These are phyloP conservation scores for Cercospora sesami DNA, from an alignment of 2,329 filamentous ascomycete genomes.

Conservation along the genomic window DNA sequence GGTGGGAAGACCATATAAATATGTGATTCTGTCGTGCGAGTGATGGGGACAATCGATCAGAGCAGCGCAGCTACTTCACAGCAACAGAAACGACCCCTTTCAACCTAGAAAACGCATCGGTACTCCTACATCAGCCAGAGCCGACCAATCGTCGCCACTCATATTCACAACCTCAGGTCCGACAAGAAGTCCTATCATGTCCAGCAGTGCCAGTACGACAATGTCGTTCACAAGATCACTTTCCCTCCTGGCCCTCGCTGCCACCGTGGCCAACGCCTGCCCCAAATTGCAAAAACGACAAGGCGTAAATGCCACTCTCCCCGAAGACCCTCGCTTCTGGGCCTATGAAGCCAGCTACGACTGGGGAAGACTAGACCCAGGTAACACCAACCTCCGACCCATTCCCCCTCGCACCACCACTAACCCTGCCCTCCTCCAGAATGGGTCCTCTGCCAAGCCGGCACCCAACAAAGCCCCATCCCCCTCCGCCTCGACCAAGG, in stretches of 20 bases:
- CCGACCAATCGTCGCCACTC: not conserved
- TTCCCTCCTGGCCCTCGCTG: not conserved
- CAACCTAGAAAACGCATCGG: not conserved
- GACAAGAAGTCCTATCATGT: not conserved
- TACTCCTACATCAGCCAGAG: not conserved
- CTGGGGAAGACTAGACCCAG: slow-evolving; percentile 26
- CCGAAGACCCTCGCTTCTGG: slow-evolving; percentile 23
- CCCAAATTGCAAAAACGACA: slow-evolving; percentile 19
- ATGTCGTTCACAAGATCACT: slow-evolving; percentile 8
- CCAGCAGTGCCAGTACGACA: not conserved
- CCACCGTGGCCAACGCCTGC: slow-evolving; percentile 10
- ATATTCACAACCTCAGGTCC: not conserved
- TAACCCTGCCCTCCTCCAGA: slow-evolving; percentile 28
- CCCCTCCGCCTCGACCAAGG: slow-evolving; percentile 45
- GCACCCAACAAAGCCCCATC: slow-evolving; percentile 55
- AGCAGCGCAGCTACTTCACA: not conserved
- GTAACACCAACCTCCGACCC: not conserved
- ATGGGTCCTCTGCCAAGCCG: slow-evolving; percentile 52
- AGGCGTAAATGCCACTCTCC: slow-evolving; percentile 17
- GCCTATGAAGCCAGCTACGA: slow-evolving; percentile 27
- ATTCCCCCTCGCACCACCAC: not conserved
- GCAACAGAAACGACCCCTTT: not conserved
- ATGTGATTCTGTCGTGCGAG: not conserved
- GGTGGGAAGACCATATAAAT: not conserved
- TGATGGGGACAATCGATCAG: not conserved